Conservation (phyloP, 176 grass and related monocot species). For the Triticum aestivum region DNA sequence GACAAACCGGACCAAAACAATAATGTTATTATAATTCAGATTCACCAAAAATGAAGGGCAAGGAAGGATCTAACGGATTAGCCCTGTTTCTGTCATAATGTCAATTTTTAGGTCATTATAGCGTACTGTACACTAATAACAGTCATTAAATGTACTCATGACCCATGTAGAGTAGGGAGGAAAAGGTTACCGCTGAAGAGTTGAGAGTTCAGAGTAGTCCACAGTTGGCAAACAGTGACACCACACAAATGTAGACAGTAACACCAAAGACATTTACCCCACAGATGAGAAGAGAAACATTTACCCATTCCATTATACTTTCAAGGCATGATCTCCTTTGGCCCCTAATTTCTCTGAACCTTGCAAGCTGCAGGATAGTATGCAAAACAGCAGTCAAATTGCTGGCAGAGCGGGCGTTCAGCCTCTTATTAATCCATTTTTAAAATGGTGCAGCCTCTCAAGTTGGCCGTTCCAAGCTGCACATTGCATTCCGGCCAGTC, state of each 20-base stretch:
- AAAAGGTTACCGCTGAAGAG: background rate
- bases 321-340: background rate
- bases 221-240: background rate
- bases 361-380: background rate
- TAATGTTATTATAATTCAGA: background rate
- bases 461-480: slow-evolving; percentile 12
- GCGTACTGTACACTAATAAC: slow-evolving; percentile 24
- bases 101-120: background rate
- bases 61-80: background rate
- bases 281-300: background rate
- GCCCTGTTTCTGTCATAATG: slow-evolving; percentile 6
- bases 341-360: background rate
- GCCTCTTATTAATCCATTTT: background rate
- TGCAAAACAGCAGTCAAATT: background rate
- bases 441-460: background rate
- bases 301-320: background rate
- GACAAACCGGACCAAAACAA: background rate
- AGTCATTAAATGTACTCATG: background rate
- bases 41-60: background rate
- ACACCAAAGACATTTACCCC: background rate
- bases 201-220: slow-evolving; percentile 15
- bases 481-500: slow-evolving; percentile 26
- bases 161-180: background rate
- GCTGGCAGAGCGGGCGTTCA: background rate
- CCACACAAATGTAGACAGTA: background rate